Percentiles rank a stretch among this genome's conserved stretches.
These are phyloP conservation scores for Endotrypanum monterogeii DNA, from an alignment of 208 protist species.

Conservation along the genomic window DNA sequence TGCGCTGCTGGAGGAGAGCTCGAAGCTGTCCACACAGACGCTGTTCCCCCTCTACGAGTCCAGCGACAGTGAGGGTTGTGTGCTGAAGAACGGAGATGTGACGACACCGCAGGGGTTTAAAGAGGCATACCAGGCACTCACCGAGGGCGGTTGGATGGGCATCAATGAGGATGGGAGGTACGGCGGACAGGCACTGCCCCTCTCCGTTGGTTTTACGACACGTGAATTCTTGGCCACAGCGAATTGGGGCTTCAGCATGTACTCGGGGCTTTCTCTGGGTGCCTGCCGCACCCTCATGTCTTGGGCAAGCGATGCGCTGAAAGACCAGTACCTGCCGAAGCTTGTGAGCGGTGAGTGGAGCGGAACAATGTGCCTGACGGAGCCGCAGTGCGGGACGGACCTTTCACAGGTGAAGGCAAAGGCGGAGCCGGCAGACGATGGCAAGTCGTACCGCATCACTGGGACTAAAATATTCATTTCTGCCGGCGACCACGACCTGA, in stretches of 20 bases:
- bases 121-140: slow-evolving; percentile 81
- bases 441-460: slow-evolving; percentile 75
- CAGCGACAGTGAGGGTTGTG: slow-evolving; percentile 58
- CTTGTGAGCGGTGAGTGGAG: slow-evolving; percentile 78
- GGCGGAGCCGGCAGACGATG: slow-evolving; percentile 69
- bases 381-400: slow-evolving; percentile 88
- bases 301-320: slow-evolving; percentile 79
- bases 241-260: slow-evolving; percentile 90
- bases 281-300: slow-evolving; percentile 61
- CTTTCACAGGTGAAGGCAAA: slow-evolving; percentile 83
- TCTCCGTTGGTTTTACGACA: slow-evolving; percentile 58
- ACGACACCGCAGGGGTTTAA: slow-evolving; percentile 84
- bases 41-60: slow-evolving; percentile 68
- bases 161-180: slow-evolving; percentile 74
- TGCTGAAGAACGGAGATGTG: slow-evolving; percentile 54
- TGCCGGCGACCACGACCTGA: slow-evolving; percentile 88
- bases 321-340: slow-evolving; percentile 76
- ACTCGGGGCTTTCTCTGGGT: slow-evolving; percentile 72
- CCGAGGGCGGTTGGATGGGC: slow-evolving; percentile 78
- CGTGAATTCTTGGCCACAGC: slow-evolving; percentile 79
- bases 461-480: slow-evolving; percentile 94
- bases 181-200: slow-evolving; percentile 82
- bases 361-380: slow-evolving; percentile 93
- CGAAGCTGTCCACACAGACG: slow-evolving; percentile 55
- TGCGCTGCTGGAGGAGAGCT: slow-evolving; percentile 65